These are phyloP conservation scores for Torulaspora indica DNA, from an alignment of 805 yeast genomes.

Conservation along the genomic window DNA sequence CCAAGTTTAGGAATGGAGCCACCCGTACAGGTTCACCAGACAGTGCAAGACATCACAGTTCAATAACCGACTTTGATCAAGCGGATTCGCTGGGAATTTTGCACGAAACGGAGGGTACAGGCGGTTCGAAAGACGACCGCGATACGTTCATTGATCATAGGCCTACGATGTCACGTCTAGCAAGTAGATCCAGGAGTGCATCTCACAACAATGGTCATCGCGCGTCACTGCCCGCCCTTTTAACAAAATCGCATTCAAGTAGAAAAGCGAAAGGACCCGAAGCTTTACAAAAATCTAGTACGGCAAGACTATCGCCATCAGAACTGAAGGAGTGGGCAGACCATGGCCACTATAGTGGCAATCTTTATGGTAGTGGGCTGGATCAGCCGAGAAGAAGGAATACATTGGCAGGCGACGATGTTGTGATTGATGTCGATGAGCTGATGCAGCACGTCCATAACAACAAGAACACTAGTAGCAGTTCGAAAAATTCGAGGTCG, in stretches of 20 bases:
- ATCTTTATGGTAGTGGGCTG: slow-evolving; percentile 10
- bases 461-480: slow-evolving; percentile 5
- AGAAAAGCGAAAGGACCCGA: slow-evolving; percentile 6
- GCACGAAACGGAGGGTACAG: slow-evolving; percentile 28
- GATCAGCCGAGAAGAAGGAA: slow-evolving; percentile 14
- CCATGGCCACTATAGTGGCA: slow-evolving; percentile 9
- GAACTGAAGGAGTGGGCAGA: slow-evolving; percentile 17
- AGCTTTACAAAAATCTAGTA: slow-evolving; percentile 7
- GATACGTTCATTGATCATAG: slow-evolving; percentile 29
- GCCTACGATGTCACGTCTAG: slow-evolving; percentile 17
- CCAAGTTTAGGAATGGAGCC: neutral
- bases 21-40: slow-evolving; percentile 4
- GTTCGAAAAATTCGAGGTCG: slow-evolving; percentile 7
- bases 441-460: slow-evolving; percentile 31
- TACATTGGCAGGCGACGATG: slow-evolving; percentile 25
- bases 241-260: slow-evolving; percentile 7
- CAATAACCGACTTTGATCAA: slow-evolving; percentile 31
- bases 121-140: slow-evolving; percentile 11
- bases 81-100: slow-evolving; percentile 35
- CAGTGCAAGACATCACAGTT: slow-evolving; percentile 3
- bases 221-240: slow-evolving; percentile 10
- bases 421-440: slow-evolving; percentile 36
- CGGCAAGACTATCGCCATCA: slow-evolving; percentile 13
- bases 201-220: slow-evolving; percentile 9
- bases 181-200: slow-evolving; percentile 12